These are phyloP conservation scores for Sugiyamaella valdiviana DNA, from an alignment of 805 yeast species.

Conservation along the genomic window DNA sequence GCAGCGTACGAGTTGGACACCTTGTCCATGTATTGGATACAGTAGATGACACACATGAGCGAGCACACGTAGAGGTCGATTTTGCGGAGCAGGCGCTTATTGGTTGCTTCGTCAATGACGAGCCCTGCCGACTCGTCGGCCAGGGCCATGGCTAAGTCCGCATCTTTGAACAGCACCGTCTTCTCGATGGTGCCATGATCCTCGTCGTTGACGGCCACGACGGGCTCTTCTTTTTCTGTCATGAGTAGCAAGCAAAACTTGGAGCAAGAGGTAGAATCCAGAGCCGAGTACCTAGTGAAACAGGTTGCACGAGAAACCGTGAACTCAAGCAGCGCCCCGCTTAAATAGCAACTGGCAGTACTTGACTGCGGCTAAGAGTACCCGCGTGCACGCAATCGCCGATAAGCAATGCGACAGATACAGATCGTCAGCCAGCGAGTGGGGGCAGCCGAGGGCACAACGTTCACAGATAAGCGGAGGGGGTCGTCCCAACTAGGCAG, in stretches of 20 bases:
- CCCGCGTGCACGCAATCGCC: too few relatives aligned
- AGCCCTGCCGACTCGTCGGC: slow-evolving; percentile 11
- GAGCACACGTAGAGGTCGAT: slow-evolving; percentile 49
- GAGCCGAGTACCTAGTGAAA: too few relatives aligned
- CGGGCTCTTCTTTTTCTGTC: background rate
- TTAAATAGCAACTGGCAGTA: background rate
- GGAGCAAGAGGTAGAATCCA: too few relatives aligned
- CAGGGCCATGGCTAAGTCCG: slow-evolving; percentile 2
- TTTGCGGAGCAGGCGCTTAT: slow-evolving; percentile 38
- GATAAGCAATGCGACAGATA: too few relatives aligned
- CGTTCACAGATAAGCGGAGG: too few relatives aligned
- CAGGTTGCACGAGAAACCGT: too few relatives aligned
- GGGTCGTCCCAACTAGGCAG: too few relatives aligned
- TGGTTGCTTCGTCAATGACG: slow-evolving; percentile 20
- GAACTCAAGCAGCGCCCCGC: background rate
- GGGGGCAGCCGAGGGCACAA: too few relatives aligned
- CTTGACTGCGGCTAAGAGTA: background rate
- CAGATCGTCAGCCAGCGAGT: too few relatives aligned
- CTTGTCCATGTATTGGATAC: slow-evolving; percentile 58
- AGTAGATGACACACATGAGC: slow-evolving; percentile 43
- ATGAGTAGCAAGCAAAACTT: too few relatives aligned
- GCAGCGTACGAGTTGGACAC: slow-evolving; percentile 46
- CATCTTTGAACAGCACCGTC: background rate
- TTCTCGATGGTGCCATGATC: background rate
- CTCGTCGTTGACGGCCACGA: background rate